Evolutionary conservation across 2,329 filamentous ascomycete species (phyloP).

Genomic region (Fusarium buharicum): DNA sequence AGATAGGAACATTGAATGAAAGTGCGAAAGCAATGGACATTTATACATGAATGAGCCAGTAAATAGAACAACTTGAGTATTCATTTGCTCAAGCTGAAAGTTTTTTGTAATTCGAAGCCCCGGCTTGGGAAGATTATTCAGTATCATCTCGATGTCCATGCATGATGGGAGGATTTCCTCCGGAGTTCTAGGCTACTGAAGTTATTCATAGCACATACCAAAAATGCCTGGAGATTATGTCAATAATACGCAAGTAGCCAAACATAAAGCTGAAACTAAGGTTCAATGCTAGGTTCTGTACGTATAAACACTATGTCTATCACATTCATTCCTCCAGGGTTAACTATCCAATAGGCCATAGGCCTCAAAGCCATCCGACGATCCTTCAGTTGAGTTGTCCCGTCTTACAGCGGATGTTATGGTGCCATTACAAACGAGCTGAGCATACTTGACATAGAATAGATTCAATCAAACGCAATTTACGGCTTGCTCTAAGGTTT

Average conservation of each 20-base stretch:
- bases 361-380: too few species aligned
- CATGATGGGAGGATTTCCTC: neutral
- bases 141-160: neutral
- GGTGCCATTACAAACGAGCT: neutral
- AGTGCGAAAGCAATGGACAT: neutral
- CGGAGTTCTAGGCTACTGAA: neutral
- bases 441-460: neutral
- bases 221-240: too few species aligned
- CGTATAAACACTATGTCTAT: too few species aligned
- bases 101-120: too few species aligned
- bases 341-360: too few species aligned
- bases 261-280: neutral
- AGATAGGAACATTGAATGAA: neutral
- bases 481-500: too few species aligned
- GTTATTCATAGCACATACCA: neutral
- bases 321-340: too few species aligned
- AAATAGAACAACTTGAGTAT: too few species aligned
- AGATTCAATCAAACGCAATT: too few species aligned
- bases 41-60: neutral
- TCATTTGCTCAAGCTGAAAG: too few species aligned
- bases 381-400: conserved; percentile 1
- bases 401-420: neutral
- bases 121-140: neutral
- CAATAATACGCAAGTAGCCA: too few species aligned
- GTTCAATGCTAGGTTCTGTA: too few species aligned